A percentile compares a stretch with the other conserved stretches of the same genome.
phyloP scores from a whole-genome alignment of 495 filamentous ascomycete genomes.

The Aspergillus wentii region DNA sequence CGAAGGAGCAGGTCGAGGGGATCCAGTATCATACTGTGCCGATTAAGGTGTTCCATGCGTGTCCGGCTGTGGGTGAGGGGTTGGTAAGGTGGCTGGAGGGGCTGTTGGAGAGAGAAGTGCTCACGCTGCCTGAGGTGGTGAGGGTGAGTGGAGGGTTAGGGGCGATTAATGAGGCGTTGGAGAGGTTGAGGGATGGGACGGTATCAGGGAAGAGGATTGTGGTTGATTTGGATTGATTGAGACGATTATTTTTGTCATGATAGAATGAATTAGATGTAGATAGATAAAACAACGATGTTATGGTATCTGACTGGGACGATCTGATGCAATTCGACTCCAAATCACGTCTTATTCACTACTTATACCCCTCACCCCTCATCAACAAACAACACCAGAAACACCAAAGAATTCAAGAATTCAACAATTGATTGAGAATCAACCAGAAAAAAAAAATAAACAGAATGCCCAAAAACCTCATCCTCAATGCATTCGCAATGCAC shows the following conservation, averaged over 20 bases:
- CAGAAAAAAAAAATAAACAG: conserved; percentile 1
- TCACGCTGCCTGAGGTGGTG: conserved; percentile 55
- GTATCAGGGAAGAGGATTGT: conserved; percentile 57
- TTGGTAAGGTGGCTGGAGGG: conserved; percentile 57
- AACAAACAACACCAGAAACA: no score
- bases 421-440: no score
- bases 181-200: conserved; percentile 51
- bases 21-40: conserved; percentile 57
- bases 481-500: conserved; percentile 55
- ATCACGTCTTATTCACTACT: no score
- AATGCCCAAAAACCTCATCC: conserved; percentile 45
- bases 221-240: conserved; percentile 33
- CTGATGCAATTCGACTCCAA: no score
- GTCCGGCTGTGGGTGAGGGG: conserved; percentile 49
- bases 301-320: no score
- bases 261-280: no score
- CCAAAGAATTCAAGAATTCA: no score
- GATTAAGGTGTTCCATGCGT: conserved; percentile 64
- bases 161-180: conserved; percentile 58
- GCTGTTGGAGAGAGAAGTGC: conserved; percentile 40
- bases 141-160: conserved; percentile 53
- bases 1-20: conserved; percentile 41
- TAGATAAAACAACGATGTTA: no score
- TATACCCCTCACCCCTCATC: no score
- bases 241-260: no score